Evolutionary conservation across 768 basidiomycete genomes (phyloP), one percentile per base, ranked within the genome.

Genomic region (Naganishia vaughanmartiniae): DNA sequence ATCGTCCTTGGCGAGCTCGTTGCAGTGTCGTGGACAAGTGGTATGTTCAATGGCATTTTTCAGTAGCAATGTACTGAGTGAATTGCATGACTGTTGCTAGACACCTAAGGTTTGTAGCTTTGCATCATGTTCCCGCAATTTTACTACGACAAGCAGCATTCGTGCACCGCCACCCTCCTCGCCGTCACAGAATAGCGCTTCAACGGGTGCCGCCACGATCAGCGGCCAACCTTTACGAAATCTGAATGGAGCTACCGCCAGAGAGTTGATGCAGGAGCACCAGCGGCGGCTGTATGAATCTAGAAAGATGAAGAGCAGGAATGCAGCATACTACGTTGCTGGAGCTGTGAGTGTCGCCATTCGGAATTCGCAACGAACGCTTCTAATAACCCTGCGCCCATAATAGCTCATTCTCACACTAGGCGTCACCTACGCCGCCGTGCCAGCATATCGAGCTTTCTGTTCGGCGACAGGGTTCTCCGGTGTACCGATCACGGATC

Each of bases 381-480:
- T 28, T 65, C 31, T n/a, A 26, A 28, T 4, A 24, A 34, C 48
- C 4, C 12, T 66, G 24, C 11, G 2, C 31, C 28, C 14, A 14
- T 72, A 95, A 14, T 72, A 95, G 93, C 87, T 95, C 56, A 82
- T 96, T 33, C 75, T 89, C 33, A 89, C 88, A 2, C 82, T 90
- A 4, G 95, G 95, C 19, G 85, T 89, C 30, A 90, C 93, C n/a
- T 99, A 99, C 79, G 96, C 96, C 14, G 91, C 95, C 45, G 95
- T 98, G 0, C 96, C 96, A 0, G 85, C 97, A 19, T 99, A 99
- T 81, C 89, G 96, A 72, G 93, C 95, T 82, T 99, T 99, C 84
- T 99, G 96, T 81, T 90, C 93, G 9, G 92, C 94, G 17, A 99
- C 96, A 4, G 96, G 96, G 11, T 99, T 95, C 77, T 92, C 90